Percentiles rank a stretch among this genome's conserved stretches.
These are phyloP conservation scores for Monosporozyma unispora DNA, from an alignment of 805 yeast species.

Conservation along the genomic window DNA sequence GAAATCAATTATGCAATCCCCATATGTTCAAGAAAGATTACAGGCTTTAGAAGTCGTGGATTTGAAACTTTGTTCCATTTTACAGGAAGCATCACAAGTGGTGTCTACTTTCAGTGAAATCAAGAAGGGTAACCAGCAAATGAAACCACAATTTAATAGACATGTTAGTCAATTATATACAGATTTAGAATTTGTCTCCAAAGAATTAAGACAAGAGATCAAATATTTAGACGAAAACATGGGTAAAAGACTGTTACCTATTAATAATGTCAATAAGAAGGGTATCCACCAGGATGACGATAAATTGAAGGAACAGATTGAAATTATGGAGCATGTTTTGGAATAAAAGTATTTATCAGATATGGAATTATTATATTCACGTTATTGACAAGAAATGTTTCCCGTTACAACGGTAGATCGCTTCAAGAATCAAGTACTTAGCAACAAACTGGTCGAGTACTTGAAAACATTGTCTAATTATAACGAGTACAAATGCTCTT, in stretches of 20 bases:
- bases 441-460: background rate
- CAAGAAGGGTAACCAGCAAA: constrained; percentile 23
- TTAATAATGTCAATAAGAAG: constrained; percentile 24
- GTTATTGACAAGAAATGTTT: background rate
- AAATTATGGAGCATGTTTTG: constrained; percentile 7
- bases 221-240: constrained; percentile 23
- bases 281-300: constrained; percentile 29
- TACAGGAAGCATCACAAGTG: constrained; percentile 25
- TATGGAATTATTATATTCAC: too few species aligned
- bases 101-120: constrained; percentile 25
- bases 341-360: background rate
- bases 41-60: constrained; percentile 23
- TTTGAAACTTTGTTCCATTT: constrained; percentile 17
- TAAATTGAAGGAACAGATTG: constrained; percentile 23
- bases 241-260: constrained; percentile 26
- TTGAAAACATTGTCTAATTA: background rate
- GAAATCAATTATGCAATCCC: constrained; percentile 27
- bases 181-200: constrained; percentile 18
- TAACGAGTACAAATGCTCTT: background rate
- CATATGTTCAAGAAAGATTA: constrained; percentile 24
- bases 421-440: background rate
- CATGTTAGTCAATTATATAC: constrained; percentile 22
- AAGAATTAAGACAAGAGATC: constrained; percentile 21
- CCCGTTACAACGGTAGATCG: background rate
- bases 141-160: constrained; percentile 24